Percentiles rank a stretch among this genome's conserved stretches.
Conservation (phyloP, 345 rosid species). For the Citrus mangshanensis region DNA sequence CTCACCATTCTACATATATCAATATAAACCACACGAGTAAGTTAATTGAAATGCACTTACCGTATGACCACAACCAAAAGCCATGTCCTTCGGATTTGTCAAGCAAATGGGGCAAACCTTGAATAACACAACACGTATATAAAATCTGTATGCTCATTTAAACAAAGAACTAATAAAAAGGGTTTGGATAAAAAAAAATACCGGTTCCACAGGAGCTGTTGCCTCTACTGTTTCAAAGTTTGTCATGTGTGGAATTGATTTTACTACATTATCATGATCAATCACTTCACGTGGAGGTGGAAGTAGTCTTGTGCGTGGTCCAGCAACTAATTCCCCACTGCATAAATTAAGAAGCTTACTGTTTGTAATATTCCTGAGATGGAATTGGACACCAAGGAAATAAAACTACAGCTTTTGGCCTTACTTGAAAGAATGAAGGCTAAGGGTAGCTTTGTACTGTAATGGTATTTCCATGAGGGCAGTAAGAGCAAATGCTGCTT, state of each 20-base stretch:
- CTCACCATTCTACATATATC: neutral
- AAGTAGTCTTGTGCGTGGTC: conserved; percentile 44
- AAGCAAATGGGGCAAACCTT: conserved; percentile 97
- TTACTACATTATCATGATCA: conserved; percentile 56
- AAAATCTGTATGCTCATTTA: neutral
- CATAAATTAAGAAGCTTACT: conserved; percentile 23
- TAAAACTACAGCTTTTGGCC: conserved; percentile 12
- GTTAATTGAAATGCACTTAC: conserved; percentile 41
- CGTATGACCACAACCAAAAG: conserved; percentile 91
- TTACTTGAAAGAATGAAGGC: conserved; percentile 44
- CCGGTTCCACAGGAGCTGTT: conserved; percentile 37
- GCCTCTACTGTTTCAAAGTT: conserved; percentile 37
- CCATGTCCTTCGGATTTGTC: conserved; percentile 90
- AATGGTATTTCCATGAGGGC: conserved; percentile 95
- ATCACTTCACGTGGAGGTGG: conserved; percentile 75
- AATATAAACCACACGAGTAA: conserved; percentile 1
- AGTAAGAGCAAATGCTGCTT: conserved; percentile 87
- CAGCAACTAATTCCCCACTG: conserved; percentile 33
- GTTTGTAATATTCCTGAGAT: conserved; percentile 8
- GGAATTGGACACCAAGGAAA: neutral
- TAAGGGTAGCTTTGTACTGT: conserved; percentile 81
- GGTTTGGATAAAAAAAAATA: conserved; percentile 19
- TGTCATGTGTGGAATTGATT: conserved; percentile 29
- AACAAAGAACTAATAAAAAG: neutral
- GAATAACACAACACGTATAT: conserved; percentile 13